These are phyloP conservation scores for Plenodomus tracheiphilus DNA, from an alignment of 2,329 filamentous ascomycete genomes.

Conservation along the genomic window DNA sequence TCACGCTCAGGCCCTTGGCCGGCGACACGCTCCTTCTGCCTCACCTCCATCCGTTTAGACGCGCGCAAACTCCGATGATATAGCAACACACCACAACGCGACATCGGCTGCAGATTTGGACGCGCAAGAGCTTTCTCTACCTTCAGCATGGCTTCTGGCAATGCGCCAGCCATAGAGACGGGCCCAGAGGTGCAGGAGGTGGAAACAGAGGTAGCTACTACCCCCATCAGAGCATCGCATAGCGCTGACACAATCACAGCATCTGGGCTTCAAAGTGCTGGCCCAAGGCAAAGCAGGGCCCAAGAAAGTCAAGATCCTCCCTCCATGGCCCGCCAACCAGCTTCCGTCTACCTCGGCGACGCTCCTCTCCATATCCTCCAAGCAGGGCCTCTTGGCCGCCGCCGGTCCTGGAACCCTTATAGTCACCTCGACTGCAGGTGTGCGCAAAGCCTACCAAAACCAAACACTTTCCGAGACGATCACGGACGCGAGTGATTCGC, in stretches of 20 bases:
- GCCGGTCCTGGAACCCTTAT: constrained; percentile 80
- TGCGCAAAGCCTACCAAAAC: constrained; percentile 72
- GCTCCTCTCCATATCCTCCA: constrained; percentile 80
- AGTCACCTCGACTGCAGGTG: constrained; percentile 73
- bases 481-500: constrained; percentile 6
- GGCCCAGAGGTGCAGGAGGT: constrained; percentile 76
- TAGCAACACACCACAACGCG: constrained; percentile 30
- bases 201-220: constrained; percentile 70
- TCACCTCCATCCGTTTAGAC: constrained; percentile 12
- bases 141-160: constrained; percentile 55
- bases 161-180: constrained; percentile 50
- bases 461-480: constrained; percentile 41
- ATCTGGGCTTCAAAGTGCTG: constrained; percentile 75
- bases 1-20: not conserved
- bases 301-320: constrained; percentile 77
- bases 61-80: constrained; percentile 33
- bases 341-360: constrained; percentile 78
- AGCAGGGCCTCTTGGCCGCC: constrained; percentile 80
- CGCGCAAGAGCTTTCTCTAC: constrained; percentile 64
- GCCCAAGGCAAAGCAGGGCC: constrained; percentile 66
- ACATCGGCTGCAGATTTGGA: constrained; percentile 28
- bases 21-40: constrained; percentile 7
- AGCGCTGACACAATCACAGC: constrained; percentile 46
- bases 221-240: not conserved
- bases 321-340: constrained; percentile 71